A percentile compares a stretch with the other conserved stretches of the same genome.
phyloP scores from a whole-genome alignment of 768 basidiomycete genomes.

The Xerocomus spinulosus region DNA sequence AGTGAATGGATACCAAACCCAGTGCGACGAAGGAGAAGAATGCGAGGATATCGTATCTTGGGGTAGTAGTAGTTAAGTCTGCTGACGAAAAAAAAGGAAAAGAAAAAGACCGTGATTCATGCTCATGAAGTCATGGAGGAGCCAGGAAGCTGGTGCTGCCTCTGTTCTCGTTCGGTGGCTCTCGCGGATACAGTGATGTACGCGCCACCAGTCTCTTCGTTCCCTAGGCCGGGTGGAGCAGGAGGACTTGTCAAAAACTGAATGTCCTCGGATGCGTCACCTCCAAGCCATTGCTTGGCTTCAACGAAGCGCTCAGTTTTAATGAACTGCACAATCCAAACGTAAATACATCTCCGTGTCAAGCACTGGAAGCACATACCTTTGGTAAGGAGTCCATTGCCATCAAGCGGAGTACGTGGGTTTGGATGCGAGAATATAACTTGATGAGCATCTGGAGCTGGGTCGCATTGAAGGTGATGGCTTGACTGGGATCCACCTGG shows the following conservation, averaged over 20 bases:
- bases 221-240: slow-evolving; percentile 65
- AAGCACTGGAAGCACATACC: slow-evolving; percentile 38
- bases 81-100: slow-evolving; percentile 11
- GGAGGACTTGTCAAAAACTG: slow-evolving; percentile 52
- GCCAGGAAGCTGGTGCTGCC: slow-evolving; percentile 23
- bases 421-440: slow-evolving; percentile 94
- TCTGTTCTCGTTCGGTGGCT: slow-evolving; percentile 60
- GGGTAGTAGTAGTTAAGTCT: slow-evolving; percentile 25
- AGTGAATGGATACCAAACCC: slow-evolving; percentile 22
- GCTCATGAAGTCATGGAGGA: slow-evolving; percentile 29
- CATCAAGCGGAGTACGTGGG: slow-evolving; percentile 95
- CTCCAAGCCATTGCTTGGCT: slow-evolving; percentile 73
- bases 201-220: slow-evolving; percentile 75
- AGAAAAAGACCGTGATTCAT: slow-evolving; percentile 12
- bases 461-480: slow-evolving; percentile 84
- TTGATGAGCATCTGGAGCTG: slow-evolving; percentile 92
- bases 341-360: slow-evolving; percentile 8
- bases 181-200: slow-evolving; percentile 84
- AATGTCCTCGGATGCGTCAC: slow-evolving; percentile 65
- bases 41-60: slow-evolving; percentile 28
- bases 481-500: slow-evolving; percentile 77
- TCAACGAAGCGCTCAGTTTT: slow-evolving; percentile 80
- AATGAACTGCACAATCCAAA: slow-evolving; percentile 57
- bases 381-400: slow-evolving; percentile 99
- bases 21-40: slow-evolving; percentile 13